Evolutionary conservation across 768 basidiomycete species (phyloP), one percentile per base, ranked within the genome.

Genomic region (Amyloporia xantha): DNA sequence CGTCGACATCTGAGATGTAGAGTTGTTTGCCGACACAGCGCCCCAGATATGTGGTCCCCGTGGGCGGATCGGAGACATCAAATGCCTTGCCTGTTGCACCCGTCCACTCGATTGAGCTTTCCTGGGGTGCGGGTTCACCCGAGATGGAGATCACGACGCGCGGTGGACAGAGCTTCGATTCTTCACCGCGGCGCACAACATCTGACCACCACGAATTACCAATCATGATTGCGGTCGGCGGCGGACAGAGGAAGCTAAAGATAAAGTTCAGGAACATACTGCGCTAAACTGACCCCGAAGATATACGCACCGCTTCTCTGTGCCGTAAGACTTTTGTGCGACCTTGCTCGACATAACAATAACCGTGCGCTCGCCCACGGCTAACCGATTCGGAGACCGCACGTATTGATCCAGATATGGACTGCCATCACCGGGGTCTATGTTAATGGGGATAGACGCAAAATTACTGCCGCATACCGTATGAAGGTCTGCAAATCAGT

Each of bases 321-420:
- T 92, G 30, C 93, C 94, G 63, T 97, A 98, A 7, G 90, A 92
- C 63, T 97, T 95, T 73, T 98, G 95, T 2, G 91, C 95, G 25
- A 97, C 93, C 62, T 88, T 92, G 63, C 88, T 91, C n/a, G 91
- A 94, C 89, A 96, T 93, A 59, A 98, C 87, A 52, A 97, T 87
- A 52, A 98, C 81, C 3, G 92, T 91, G 41, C 92, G 82, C 65
- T 97, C 95, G 44, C 95, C 95, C 58, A 86, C 86, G 1, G 86
- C 87, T 40, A 96, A 77, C 25, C 93, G 79, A 63, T 95, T 95
- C 33, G 81, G 74, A 19, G 92, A 80, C 27, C 83, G 78, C 44
- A 93, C 79, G 63, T 92, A 97, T 58, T 88, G 85, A 52, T 91
- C 87, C 54, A 92, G 71, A 66, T 81, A 89, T 10, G 89, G 89